These are phyloP conservation scores for Brassica carinata DNA, from an alignment of 345 rosid genomes.

Conservation along the genomic window DNA sequence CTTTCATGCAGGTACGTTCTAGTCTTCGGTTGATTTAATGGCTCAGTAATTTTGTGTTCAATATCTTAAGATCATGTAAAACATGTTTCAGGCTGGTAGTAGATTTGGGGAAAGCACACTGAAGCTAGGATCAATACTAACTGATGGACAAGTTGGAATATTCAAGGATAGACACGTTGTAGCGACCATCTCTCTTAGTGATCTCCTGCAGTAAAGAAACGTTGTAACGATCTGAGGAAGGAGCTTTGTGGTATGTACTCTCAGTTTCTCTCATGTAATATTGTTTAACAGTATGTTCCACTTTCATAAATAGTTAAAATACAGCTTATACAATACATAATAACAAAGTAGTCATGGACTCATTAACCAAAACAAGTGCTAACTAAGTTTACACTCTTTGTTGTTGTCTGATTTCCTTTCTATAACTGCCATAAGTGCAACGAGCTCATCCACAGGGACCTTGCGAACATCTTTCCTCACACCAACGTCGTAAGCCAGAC, in stretches of 20 bases:
- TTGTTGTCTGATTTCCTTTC: background rate
- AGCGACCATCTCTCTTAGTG: background rate
- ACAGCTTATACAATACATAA: conserved; percentile 10
- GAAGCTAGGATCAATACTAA: conserved; percentile 30
- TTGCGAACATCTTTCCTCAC: conserved; percentile 59
- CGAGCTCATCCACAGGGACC: conserved; percentile 37
- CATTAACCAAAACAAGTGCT: background rate
- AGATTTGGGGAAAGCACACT: conserved; percentile 12
- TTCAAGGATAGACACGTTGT: conserved; percentile 44
- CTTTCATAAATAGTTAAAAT: background rate
- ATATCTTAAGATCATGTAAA: background rate
- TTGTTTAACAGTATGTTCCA: background rate
- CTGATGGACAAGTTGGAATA: background rate
- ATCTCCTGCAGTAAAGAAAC: too few relatives aligned
- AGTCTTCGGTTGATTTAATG: conserved; percentile 1
- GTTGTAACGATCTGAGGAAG: background rate
- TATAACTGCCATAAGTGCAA: conserved; percentile 16
- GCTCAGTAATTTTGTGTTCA: background rate
- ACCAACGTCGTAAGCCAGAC: conserved; percentile 62
- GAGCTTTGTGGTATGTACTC: background rate
- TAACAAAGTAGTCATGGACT: background rate
- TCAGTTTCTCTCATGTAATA: background rate
- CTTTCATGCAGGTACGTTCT: conserved; percentile 82
- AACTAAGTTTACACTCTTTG: conserved; percentile 4
- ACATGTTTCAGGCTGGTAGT: too few relatives aligned